Evolutionary conservation across 2,329 filamentous ascomycete genomes (phyloP).

Genomic region (Ceratocystis ficicola): DNA sequence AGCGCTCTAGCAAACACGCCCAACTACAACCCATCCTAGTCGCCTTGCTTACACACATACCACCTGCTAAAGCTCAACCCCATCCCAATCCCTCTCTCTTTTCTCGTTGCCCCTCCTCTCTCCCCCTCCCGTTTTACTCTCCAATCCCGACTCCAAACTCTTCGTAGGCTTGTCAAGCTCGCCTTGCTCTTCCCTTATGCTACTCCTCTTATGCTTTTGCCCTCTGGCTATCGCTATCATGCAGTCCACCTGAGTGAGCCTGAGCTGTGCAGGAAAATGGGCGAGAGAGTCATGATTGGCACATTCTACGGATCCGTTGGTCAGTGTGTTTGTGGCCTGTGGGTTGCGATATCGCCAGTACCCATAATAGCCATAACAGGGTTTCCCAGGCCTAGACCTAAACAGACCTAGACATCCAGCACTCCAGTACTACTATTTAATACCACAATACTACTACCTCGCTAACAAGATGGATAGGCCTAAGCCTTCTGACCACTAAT

Average conservation of each 20-base stretch:
- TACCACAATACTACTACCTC: background rate
- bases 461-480: background rate
- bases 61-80: background rate
- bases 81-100: background rate
- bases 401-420: background rate
- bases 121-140: background rate
- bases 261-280: background rate
- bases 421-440: background rate
- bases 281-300: slow-evolving; percentile 1
- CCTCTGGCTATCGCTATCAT: background rate
- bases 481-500: background rate
- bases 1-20: background rate
- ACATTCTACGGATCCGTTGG: slow-evolving; percentile 8
- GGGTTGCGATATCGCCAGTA: background rate
- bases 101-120: background rate
- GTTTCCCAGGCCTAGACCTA: background rate
- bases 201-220: background rate
- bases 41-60: background rate
- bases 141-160: background rate
- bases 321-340: background rate
- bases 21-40: too few relatives aligned
- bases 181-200: background rate
- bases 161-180: background rate
- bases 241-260: background rate
- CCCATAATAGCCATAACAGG: background rate